Percentiles rank a stretch among this genome's conserved stretches.
Conservation (phyloP, 2,329 filamentous ascomycete species). For the Aspergillus tamarii region DNA sequence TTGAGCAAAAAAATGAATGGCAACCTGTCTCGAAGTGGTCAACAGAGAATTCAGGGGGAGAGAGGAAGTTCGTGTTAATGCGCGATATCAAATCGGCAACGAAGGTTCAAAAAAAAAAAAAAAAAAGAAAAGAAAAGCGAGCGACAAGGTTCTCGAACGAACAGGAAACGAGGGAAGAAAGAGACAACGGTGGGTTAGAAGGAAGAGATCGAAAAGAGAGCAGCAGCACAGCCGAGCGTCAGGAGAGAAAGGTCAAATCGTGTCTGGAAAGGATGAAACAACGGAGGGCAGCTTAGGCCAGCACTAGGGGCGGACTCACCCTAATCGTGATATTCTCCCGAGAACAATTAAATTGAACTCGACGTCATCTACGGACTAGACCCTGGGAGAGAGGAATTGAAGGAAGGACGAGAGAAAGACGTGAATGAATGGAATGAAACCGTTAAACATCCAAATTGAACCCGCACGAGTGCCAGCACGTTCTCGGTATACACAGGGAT, state of each 20-base stretch:
- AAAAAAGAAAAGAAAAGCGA: slow-evolving; percentile 11
- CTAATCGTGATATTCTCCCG: background rate
- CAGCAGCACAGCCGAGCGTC: slow-evolving; percentile 7
- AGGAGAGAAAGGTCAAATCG: slow-evolving; percentile 7
- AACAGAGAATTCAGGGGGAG: slow-evolving; percentile 19
- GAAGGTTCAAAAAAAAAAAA: background rate
- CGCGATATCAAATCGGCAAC: slow-evolving; percentile 30
- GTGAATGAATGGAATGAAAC: background rate
- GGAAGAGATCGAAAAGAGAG: slow-evolving; percentile 7
- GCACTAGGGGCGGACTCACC: slow-evolving; percentile 10
- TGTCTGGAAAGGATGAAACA: slow-evolving; percentile 21
- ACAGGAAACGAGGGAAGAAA: slow-evolving; percentile 2
- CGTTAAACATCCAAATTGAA: slow-evolving; percentile 2
- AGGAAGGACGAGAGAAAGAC: background rate
- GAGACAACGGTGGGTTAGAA: background rate
- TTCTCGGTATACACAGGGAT: slow-evolving; percentile 2
- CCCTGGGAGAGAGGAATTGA: background rate
- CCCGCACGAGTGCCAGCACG: slow-evolving; percentile 12
- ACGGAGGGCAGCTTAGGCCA: slow-evolving; percentile 17
- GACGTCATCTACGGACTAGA: background rate
- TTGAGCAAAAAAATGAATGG: slow-evolving; percentile 15
- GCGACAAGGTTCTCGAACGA: slow-evolving; percentile 10
- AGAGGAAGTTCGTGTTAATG: slow-evolving; percentile 18
- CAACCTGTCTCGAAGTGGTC: slow-evolving; percentile 20
- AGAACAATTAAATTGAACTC: background rate